phyloP scores from a whole-genome alignment of 23 red algal genomes.

The Gracilaria gracilis region DNA sequence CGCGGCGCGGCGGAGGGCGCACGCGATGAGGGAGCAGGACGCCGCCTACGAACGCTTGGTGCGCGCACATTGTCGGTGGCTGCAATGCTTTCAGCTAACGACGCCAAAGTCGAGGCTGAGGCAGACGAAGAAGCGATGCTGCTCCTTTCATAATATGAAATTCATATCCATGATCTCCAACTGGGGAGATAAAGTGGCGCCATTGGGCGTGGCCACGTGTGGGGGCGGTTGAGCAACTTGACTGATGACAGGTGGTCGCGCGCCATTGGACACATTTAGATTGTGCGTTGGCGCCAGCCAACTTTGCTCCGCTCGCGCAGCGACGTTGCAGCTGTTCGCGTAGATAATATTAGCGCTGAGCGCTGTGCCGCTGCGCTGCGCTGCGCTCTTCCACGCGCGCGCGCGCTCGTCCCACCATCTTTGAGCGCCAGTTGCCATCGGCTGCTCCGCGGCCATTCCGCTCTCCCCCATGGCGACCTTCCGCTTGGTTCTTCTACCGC shows the following conservation, averaged over 20 bases:
- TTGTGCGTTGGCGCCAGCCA: not conserved
- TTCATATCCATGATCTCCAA: no score
- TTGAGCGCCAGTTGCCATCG: not conserved
- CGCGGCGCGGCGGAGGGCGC: not conserved
- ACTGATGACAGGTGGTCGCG: not conserved
- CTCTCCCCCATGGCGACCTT: not conserved
- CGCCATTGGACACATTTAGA: conserved; percentile 1
- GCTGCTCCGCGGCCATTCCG: not conserved
- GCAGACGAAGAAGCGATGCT: no score
- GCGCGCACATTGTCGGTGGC: no score
- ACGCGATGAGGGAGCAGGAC: no score
- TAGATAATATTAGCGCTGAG: no score
- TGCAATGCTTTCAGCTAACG: no score
- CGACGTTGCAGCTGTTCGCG: not conserved
- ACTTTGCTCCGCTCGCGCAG: not conserved
- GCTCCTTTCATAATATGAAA: no score
- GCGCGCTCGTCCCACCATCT: not conserved
- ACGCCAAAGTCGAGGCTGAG: no score
- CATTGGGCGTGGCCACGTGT: not conserved
- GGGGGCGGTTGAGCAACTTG: not conserved
- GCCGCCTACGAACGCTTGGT: no score
- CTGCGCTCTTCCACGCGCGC: conserved; percentile 8
- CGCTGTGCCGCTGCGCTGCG: not conserved
- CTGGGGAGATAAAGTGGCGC: not conserved
- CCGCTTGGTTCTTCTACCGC: not conserved